Conservation (phyloP, 495 filamentous ascomycete genomes). For the Tuber microsphaerosporum region DNA sequence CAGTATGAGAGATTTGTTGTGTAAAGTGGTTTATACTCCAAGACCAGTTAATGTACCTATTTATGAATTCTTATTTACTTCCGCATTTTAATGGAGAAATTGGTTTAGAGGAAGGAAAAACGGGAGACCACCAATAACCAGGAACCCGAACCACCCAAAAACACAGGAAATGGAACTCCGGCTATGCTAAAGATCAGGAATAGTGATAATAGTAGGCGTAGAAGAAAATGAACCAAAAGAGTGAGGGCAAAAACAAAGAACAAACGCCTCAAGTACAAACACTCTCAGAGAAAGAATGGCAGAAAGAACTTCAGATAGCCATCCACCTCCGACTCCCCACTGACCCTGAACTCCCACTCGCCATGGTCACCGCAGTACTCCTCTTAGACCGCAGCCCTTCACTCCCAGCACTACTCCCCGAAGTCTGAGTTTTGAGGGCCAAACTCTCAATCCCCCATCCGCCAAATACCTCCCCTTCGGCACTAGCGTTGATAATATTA, state of each 20-base stretch:
- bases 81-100: background rate
- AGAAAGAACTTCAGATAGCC: conserved; percentile 12
- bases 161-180: background rate
- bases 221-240: conserved; percentile 4
- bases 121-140: background rate
- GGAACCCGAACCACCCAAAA: background rate
- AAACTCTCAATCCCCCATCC: conserved; percentile 18
- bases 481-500: conserved; percentile 1
- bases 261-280: conserved; percentile 8
- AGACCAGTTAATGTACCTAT: background rate
- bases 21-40: background rate
- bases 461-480: conserved; percentile 16
- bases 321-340: conserved; percentile 18
- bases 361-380: conserved; percentile 17
- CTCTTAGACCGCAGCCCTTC: conserved; percentile 5
- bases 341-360: conserved; percentile 13
- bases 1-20: background rate
- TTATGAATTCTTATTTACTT: background rate
- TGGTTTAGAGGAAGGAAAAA: background rate
- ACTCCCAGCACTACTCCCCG: conserved; percentile 19
- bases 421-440: conserved; percentile 12
- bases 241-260: background rate
- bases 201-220: background rate
- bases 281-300: background rate
- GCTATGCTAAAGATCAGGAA: background rate